Conservation (phyloP, 1,284 basidiomycete genomes). For the Tylopilus sp. region DNA sequence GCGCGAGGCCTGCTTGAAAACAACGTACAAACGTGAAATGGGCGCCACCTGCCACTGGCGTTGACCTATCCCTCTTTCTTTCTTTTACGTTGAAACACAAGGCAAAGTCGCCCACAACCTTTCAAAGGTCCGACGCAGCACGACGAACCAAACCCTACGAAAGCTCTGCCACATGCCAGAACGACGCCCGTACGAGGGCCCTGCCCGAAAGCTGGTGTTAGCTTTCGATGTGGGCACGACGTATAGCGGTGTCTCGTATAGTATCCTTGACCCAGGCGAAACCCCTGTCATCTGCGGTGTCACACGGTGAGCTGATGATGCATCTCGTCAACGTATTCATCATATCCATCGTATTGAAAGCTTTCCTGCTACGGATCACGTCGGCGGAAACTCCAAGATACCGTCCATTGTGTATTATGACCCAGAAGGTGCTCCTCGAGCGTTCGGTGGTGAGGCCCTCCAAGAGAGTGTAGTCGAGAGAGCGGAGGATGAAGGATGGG, state of each 20-base stretch:
- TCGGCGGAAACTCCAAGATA: slow-evolving; percentile 53
- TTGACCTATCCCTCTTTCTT: neutral
- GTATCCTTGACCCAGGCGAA: slow-evolving; percentile 43
- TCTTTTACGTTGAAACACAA: neutral
- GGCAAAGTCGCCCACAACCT: neutral
- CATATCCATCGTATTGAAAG: slow-evolving; percentile 27
- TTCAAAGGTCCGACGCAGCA: slow-evolving; percentile 27
- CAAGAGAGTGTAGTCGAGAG: slow-evolving; percentile 38
- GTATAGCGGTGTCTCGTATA: slow-evolving; percentile 47
- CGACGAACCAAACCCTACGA: neutral
- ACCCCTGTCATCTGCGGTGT: slow-evolving; percentile 43
- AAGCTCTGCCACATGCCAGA: slow-evolving; percentile 25
- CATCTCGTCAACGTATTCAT: neutral
- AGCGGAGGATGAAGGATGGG: slow-evolving; percentile 47
- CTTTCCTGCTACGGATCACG: slow-evolving; percentile 51
- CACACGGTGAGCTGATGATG: slow-evolving; percentile 35
- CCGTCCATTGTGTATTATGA: slow-evolving; percentile 56
- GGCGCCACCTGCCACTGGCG: too few species aligned
- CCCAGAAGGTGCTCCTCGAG: slow-evolving; percentile 38
- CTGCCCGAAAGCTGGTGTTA: slow-evolving; percentile 41
- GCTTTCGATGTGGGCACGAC: slow-evolving; percentile 53
- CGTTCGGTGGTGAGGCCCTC: slow-evolving; percentile 50
- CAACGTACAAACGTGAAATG: neutral
- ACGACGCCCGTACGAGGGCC: slow-evolving; percentile 34
- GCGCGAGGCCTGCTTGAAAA: slow-evolving; percentile 3